Base-by-base conservation (phyloP, 495 filamentous ascomycete genomes). In the Hyaloscypha variabilis region DNA sequence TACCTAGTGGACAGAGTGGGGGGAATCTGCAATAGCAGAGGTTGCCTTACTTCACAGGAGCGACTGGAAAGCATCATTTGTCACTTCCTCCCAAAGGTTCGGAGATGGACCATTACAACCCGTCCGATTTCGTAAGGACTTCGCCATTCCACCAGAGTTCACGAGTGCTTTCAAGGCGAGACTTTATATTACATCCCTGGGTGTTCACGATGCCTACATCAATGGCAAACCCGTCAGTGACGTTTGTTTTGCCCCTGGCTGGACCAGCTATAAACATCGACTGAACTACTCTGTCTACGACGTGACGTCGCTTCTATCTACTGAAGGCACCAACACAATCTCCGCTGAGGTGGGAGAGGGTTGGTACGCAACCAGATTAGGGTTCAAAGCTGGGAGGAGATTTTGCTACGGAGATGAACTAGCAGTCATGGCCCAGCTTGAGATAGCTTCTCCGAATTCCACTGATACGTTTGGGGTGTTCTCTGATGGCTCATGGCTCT, bases 351-450 rank as follows among this genome's bases (percentile, higher is more conserved):
- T 85, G 19, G 82, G 76, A 0, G 84, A 87, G 58, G 84, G 84
- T 0, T 86, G 83, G 83, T 87, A 79, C 63, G 83, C 82, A 1
- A 76, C 82, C 51, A 70, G 72, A 14, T 57, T 84, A 19, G 83
- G 75, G 0, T 50, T 80, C 5, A 63, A 84, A 17, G 75, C 72
- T 21, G 75, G 73, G 1, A 52, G 6, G 24, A 64, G 72, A 10
- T 74, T 78, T 56, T 31, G 80, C 25, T 86, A 77, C 60, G 83
- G 83, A 1, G 75, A 82, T 52, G 70, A 73, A 13, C 54, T 83
- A 17, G 82, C 73, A 0, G 52, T 79, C 4, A 59, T 85, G n/a
- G 80, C 75, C 0, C 75, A 80, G 58, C 64, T 87, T 25, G 78
- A 81, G 53, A 63, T 81, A 53, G 67, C 66, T 19, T 69, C 67